Evolutionary conservation across 257 asterid genomes (phyloP).

Genomic region (Ilex asprella): DNA sequence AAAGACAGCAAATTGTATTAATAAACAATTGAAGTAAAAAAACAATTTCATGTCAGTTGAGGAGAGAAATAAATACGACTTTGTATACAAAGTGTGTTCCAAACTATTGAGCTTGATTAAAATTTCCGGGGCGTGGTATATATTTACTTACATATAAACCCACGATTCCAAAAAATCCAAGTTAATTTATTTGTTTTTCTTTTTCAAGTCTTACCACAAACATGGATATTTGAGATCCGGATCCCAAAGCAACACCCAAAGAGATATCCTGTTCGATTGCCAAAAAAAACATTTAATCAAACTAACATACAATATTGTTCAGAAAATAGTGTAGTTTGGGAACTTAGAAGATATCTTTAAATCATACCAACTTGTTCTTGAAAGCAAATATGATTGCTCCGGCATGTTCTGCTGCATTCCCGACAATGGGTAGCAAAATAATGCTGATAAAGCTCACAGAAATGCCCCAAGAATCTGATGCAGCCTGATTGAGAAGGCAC

Average conservation of each 20-base stretch:
- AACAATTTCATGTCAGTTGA: no score
- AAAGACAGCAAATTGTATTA: no score
- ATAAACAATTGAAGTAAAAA: no score
- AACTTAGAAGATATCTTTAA: background rate
- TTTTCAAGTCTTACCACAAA: conserved; percentile 29
- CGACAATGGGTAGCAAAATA: conserved; percentile 42
- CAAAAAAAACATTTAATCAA: background rate
- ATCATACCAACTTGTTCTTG: conserved; percentile 12
- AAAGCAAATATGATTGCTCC: conserved; percentile 41
- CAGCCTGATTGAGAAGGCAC: conserved; percentile 17
- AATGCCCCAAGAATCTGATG: conserved; percentile 40
- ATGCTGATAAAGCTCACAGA: conserved; percentile 43
- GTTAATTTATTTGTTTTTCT: no score
- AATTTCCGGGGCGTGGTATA: no score
- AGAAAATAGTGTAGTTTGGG: background rate
- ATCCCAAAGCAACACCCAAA: conserved; percentile 41
- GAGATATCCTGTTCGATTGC: conserved; percentile 29
- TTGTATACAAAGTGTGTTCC: no score
- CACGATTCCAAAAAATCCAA: no score
- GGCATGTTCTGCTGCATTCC: conserved; percentile 48
- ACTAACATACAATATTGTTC: no score
- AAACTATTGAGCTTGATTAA: no score
- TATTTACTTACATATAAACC: no score
- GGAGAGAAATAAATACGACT: no score
- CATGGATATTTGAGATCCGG: conserved; percentile 45